A percentile compares a stretch with the other conserved stretches of the same genome.
These are phyloP conservation scores for Penicillium thymicola DNA, from an alignment of 2,329 filamentous ascomycete species.

Conservation along the genomic window DNA sequence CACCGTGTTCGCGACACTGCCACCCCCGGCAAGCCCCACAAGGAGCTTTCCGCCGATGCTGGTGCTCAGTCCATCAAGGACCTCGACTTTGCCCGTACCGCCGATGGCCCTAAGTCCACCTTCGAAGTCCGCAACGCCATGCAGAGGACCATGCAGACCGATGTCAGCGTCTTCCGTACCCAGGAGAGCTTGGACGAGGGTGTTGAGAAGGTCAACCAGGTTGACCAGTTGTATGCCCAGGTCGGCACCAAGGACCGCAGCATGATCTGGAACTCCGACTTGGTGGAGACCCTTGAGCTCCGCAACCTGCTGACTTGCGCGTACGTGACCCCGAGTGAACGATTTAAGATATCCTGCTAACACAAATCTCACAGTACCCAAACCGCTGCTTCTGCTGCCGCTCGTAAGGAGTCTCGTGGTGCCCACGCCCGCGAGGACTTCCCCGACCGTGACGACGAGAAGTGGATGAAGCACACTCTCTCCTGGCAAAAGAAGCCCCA, in stretches of 20 bases:
- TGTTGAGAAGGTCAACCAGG: constrained; percentile 79
- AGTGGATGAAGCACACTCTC: constrained; percentile 99
- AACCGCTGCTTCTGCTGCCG: constrained; percentile 85
- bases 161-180: constrained; percentile 94
- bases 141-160: constrained; percentile 98
- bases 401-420: constrained; percentile 95
- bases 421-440: constrained; percentile 96
- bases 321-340: constrained; percentile 54
- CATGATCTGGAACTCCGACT: constrained; percentile 99
- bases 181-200: constrained; percentile 92
- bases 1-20: constrained; percentile 97
- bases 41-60: constrained; percentile 77
- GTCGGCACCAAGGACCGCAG: constrained; percentile 96
- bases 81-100: constrained; percentile 80
- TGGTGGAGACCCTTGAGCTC: constrained; percentile 93
- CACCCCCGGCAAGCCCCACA: constrained; percentile 74
- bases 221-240: constrained; percentile 75
- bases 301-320: constrained; percentile 95
- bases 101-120: constrained; percentile 81
- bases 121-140: constrained; percentile 84
- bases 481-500: constrained; percentile 94
- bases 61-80: constrained; percentile 82
- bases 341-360: constrained; percentile 5
- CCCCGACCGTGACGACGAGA: constrained; percentile 89
- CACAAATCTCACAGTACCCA: constrained; percentile 59